Conservation (phyloP, 148 eudicot species). For the Vaccinium corymbosum region DNA sequence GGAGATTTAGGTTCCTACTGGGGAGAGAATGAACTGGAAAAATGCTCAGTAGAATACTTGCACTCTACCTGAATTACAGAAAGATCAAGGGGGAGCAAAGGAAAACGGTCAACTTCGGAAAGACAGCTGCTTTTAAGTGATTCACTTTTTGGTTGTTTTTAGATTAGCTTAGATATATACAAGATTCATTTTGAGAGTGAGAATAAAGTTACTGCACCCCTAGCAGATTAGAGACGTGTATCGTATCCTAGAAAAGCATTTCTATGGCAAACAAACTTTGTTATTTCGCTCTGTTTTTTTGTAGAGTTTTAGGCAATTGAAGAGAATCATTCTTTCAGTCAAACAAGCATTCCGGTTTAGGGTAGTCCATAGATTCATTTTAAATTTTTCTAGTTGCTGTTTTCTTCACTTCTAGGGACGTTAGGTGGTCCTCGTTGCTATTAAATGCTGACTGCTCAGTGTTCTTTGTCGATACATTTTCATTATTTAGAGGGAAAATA, state of each 20-base stretch:
- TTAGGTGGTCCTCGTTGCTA: neutral
- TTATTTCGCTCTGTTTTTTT: neutral
- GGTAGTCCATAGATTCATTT: neutral
- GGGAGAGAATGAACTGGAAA: neutral
- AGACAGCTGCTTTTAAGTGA: neutral
- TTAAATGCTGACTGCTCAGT: neutral
- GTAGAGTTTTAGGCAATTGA: neutral
- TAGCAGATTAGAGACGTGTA: neutral
- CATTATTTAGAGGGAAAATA: neutral
- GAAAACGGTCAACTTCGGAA: neutral
- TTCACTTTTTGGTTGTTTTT: neutral
- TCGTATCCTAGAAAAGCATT: neutral
- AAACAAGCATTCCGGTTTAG: neutral
- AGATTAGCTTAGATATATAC: neutral
- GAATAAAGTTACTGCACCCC: neutral
- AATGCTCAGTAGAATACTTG: neutral
- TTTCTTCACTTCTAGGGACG: neutral
- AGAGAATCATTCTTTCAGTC: neutral
- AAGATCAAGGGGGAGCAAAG: neutral
- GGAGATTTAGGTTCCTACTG: neutral
- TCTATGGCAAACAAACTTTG: neutral
- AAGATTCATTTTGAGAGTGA: neutral
- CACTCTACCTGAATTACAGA: neutral
- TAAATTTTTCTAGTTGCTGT: neutral
- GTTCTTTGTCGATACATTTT: neutral